Conservation (phyloP, 768 basidiomycete species). For the Panellus pusillus region DNA sequence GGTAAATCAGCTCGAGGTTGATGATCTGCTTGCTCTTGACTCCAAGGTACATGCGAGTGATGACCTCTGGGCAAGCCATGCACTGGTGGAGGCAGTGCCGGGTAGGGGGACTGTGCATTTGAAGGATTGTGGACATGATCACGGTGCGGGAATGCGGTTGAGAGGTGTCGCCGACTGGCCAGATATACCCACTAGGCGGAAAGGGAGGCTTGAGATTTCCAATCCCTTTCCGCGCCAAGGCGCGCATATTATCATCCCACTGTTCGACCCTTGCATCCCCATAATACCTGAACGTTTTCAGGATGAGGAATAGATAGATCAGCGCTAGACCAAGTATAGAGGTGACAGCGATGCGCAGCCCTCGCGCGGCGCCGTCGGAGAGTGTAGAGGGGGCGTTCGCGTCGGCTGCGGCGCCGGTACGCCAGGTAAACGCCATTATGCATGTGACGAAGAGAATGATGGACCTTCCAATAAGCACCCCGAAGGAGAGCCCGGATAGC, state of each 20-base stretch:
- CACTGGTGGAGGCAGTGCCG: no score
- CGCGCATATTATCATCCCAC: constrained; percentile 8
- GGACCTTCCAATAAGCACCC: no score
- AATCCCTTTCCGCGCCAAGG: not conserved
- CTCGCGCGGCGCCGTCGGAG: constrained; percentile 31
- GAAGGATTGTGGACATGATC: no score
- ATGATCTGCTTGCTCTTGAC: no score
- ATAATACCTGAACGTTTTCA: constrained; percentile 45
- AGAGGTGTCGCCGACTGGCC: not conserved
- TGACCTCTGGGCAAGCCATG: no score
- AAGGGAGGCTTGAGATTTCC: no score
- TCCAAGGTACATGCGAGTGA: no score
- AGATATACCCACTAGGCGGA: no score
- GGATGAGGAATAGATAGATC: constrained; percentile 42
- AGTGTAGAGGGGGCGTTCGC: constrained; percentile 23
- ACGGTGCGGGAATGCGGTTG: no score
- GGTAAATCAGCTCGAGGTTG: no score
- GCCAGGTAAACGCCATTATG: constrained; percentile 53
- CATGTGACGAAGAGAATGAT: constrained; percentile 47
- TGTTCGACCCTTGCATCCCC: constrained; percentile 27
- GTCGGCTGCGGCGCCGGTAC: constrained; percentile 38
- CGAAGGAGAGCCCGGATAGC: no score
- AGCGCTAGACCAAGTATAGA: constrained; percentile 42
- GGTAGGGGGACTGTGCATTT: no score
- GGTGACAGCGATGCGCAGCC: constrained; percentile 42